phyloP scores from a whole-genome alignment of 2,329 filamentous ascomycete species.

The Coniochaeta pulveracea region DNA sequence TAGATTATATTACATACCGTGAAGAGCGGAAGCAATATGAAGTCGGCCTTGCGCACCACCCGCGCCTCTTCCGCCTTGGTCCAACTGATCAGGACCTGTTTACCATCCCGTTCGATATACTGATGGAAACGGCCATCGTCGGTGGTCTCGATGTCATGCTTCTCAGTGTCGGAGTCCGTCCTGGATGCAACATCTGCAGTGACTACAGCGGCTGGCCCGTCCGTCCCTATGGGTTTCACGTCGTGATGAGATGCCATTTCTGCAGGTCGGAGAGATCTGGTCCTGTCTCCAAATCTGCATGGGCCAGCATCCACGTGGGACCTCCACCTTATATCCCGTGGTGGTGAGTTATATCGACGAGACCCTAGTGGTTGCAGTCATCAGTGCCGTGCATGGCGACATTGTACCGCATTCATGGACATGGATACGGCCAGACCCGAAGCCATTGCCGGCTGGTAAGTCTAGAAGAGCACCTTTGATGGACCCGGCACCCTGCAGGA shows the following conservation, averaged over 20 bases:
- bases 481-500: too few species aligned
- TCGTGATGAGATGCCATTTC: conserved; percentile 1
- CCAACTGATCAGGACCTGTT: conserved; percentile 11
- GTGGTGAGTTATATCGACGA: background rate
- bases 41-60: conserved; percentile 12
- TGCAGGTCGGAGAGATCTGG: background rate
- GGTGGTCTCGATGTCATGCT: conserved; percentile 1
- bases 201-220: background rate
- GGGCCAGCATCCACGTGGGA: background rate
- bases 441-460: too few species aligned
- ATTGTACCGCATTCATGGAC: background rate
- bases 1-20: conserved; percentile 6
- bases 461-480: too few species aligned
- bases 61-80: conserved; percentile 11
- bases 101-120: conserved; percentile 9
- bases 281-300: background rate
- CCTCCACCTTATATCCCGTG: background rate
- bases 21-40: conserved; percentile 12
- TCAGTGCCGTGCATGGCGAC: background rate
- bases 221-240: background rate
- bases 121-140: conserved; percentile 4
- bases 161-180: conserved; percentile 1
- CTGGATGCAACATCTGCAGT: background rate
- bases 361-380: conserved; percentile 1
- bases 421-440: background rate